Percentiles rank a stretch among this genome's conserved stretches.
These are phyloP conservation scores for Moelleriella libera DNA, from an alignment of 2,329 filamentous ascomycete species.

Conservation along the genomic window DNA sequence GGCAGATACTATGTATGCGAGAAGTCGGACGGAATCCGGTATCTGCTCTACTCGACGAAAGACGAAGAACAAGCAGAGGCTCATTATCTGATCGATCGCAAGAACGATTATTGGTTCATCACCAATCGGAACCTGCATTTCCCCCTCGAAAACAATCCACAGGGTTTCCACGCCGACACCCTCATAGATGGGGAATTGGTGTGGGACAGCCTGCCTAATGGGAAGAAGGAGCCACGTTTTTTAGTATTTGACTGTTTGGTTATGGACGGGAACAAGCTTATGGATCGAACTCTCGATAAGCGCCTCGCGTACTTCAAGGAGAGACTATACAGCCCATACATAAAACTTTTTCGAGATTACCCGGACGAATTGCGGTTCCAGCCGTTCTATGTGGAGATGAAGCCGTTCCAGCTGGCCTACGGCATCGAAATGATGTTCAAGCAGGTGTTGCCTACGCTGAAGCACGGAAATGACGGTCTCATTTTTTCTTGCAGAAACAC, in stretches of 20 bases:
- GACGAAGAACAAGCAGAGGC: slow-evolving; percentile 49
- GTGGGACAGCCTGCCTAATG: slow-evolving; percentile 59
- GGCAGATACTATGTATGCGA: slow-evolving; percentile 91
- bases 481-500: slow-evolving; percentile 94
- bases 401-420: slow-evolving; percentile 81
- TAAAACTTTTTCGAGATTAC: slow-evolving; percentile 46
- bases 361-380: slow-evolving; percentile 56
- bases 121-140: slow-evolving; percentile 60
- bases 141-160: slow-evolving; percentile 51
- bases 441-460: slow-evolving; percentile 66
- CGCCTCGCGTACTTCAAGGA: slow-evolving; percentile 76
- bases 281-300: slow-evolving; percentile 73
- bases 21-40: slow-evolving; percentile 93
- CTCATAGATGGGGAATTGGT: slow-evolving; percentile 90
- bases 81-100: slow-evolving; percentile 91
- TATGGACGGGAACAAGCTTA: slow-evolving; percentile 61
- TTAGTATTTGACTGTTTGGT: slow-evolving; percentile 90
- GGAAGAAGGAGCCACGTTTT: slow-evolving; percentile 59
- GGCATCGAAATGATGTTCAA: slow-evolving; percentile 86
- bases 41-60: slow-evolving; percentile 76
- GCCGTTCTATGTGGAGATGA: slow-evolving; percentile 74
- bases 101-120: slow-evolving; percentile 92
- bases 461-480: slow-evolving; percentile 89
- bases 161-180: slow-evolving; percentile 63
- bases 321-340: slow-evolving; percentile 59